phyloP scores from a whole-genome alignment of 805 yeast genomes.

The Pichia occidentalis region DNA sequence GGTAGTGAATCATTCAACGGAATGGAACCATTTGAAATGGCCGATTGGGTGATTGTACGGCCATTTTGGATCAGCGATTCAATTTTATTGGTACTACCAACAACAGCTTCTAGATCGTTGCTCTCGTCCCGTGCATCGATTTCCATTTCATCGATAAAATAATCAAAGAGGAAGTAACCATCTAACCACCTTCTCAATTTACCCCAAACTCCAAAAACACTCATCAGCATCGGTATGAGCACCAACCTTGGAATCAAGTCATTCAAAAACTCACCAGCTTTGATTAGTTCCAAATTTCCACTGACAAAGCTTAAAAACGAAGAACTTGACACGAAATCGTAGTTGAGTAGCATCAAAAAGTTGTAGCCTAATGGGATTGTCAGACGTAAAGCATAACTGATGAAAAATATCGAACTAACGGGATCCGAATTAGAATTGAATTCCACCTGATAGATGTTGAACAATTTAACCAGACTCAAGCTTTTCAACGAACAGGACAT shows the following conservation, averaged over 20 bases:
- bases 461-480: slow-evolving; percentile 59
- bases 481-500: slow-evolving; percentile 59
- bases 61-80: slow-evolving; percentile 23
- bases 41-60: slow-evolving; percentile 23
- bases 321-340: slow-evolving; percentile 28
- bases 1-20: slow-evolving; percentile 6
- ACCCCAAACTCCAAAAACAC: slow-evolving; percentile 63
- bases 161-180: slow-evolving; percentile 27
- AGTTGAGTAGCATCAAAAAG: slow-evolving; percentile 57
- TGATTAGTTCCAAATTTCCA: slow-evolving; percentile 65
- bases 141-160: slow-evolving; percentile 28
- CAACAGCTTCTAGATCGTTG: slow-evolving; percentile 7
- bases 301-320: slow-evolving; percentile 72
- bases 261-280: slow-evolving; percentile 65
- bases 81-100: slow-evolving; percentile 14
- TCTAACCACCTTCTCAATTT: slow-evolving; percentile 36
- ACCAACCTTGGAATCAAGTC: slow-evolving; percentile 71
- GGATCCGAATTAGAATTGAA: slow-evolving; percentile 68
- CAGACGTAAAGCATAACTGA: slow-evolving; percentile 73
- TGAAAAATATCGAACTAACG: slow-evolving; percentile 67
- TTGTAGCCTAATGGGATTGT: slow-evolving; percentile 80
- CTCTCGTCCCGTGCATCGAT: slow-evolving; percentile 13
- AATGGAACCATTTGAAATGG: slow-evolving; percentile 4
- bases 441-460: slow-evolving; percentile 65
- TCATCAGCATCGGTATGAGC: slow-evolving; percentile 59